These are phyloP conservation scores for Nitzschia sp. DNA, from an alignment of 108 stramenopile species.

Conservation along the genomic window DNA sequence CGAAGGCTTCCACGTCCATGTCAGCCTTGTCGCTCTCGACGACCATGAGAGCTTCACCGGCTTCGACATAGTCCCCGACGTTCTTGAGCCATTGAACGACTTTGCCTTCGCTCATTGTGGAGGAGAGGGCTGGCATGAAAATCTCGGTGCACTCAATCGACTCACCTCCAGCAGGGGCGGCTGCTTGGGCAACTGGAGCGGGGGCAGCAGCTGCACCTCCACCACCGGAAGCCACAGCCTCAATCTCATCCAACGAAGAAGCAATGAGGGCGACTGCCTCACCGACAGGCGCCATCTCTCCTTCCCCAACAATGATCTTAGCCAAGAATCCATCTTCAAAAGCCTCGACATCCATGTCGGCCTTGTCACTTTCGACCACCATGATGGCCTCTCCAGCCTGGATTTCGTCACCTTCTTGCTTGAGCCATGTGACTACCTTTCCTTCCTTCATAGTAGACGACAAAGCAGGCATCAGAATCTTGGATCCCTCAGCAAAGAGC, in stretches of 20 bases:
- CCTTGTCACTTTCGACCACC: slow-evolving; percentile 92
- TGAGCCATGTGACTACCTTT: slow-evolving; percentile 93
- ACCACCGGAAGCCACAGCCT: slow-evolving; percentile 51
- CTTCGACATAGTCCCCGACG: slow-evolving; percentile 78
- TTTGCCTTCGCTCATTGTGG: slow-evolving; percentile 91
- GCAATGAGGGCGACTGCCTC: slow-evolving; percentile 83
- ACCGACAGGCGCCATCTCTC: slow-evolving; percentile 83
- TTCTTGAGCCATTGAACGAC: slow-evolving; percentile 86
- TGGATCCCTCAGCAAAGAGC: slow-evolving; percentile 62
- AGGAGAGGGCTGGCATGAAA: slow-evolving; percentile 90
- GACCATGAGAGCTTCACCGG: slow-evolving; percentile 87
- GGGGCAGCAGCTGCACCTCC: slow-evolving; percentile 41
- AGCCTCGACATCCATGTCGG: slow-evolving; percentile 90
- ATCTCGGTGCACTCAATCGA: slow-evolving; percentile 54
- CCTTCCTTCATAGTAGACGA: slow-evolving; percentile 98
- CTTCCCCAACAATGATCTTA: slow-evolving; percentile 83
- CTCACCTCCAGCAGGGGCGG: slow-evolving; percentile 48
- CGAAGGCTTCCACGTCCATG: slow-evolving; percentile 92
- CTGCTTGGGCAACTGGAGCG: slow-evolving; percentile 5
- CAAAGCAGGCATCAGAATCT: slow-evolving; percentile 95
- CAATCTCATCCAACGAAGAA: slow-evolving; percentile 63
- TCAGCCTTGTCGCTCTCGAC: slow-evolving; percentile 94
- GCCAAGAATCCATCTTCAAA: slow-evolving; percentile 91
- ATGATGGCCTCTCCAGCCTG: slow-evolving; percentile 89
- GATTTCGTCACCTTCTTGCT: slow-evolving; percentile 91